Evolutionary conservation across 768 basidiomycete species (phyloP), one percentile per base, ranked within the genome.

Genomic region (Pholiota microspora): DNA sequence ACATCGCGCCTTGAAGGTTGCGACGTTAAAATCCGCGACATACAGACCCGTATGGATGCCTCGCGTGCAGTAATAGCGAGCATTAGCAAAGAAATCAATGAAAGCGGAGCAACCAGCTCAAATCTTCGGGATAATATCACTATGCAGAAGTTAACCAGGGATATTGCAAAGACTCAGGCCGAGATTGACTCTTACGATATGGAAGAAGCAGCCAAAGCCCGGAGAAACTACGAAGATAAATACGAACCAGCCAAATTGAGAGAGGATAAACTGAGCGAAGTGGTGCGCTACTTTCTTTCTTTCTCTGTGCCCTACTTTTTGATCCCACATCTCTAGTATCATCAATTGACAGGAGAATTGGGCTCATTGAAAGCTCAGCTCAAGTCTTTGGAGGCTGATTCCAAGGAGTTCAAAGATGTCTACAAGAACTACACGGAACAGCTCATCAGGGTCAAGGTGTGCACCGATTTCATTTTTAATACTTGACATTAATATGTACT

Each of bases 401-500:
- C 93, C 50, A 82, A 78, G 61, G 94, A 96, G 56, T 98, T 87
- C 77, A 92, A 91, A 68, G 83, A 94, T 58, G 82, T 94, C 62
- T 84, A 89, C 64, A 89, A 86, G 69, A 81, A 81, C 58, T 97
- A 96, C 66, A 90, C 87, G 9, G 88, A 92, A 51, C 95, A 98
- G 66, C 79, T 98, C 47, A 84, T 98, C 63, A 91, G 87, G 75
- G 94, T 97, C 64, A 98, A 98, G 82, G 95, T 93, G 24, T 32
- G 16, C 23, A 28, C 23, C 29, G 31, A 24, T 15, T 45, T 42
- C 8, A 40, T 44, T 21, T 49, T 21, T 23, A 23, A 16, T 35
- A 32, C 38, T 40, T 29, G 18, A 23, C 25, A 57, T 28, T 42
- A 36, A 13, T 38, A 15, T n/a, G 40, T 18, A 21, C 40, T 21